phyloP scores from a whole-genome alignment of 257 asterid genomes.

The Cynanchum wilfordii region DNA sequence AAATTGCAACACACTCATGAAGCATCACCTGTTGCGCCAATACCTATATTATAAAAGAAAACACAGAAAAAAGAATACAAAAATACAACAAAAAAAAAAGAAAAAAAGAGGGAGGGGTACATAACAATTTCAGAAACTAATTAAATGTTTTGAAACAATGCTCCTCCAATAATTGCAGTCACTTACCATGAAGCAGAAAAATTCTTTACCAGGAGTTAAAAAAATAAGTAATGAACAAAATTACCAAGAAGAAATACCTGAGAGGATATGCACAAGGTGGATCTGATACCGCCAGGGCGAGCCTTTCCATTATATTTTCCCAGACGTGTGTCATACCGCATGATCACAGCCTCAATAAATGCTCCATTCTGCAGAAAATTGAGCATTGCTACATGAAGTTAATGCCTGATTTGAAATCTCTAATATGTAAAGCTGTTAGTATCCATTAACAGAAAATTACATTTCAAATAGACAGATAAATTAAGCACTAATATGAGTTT shows the following conservation, averaged over 20 bases:
- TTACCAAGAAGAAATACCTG: slow-evolving; percentile 43
- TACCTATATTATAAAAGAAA: not conserved
- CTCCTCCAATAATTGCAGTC: not conserved
- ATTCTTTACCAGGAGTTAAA: not conserved
- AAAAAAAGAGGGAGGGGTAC: not conserved
- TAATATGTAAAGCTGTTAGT: not conserved
- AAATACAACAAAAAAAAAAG: too few relatives aligned
- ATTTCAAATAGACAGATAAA: not conserved
- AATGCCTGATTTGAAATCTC: not conserved
- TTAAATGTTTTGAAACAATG: not conserved
- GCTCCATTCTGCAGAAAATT: slow-evolving; percentile 65
- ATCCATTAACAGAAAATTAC: not conserved
- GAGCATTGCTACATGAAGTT: not conserved
- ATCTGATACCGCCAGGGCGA: slow-evolving; percentile 90
- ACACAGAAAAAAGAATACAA: too few relatives aligned
- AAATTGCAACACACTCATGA: slow-evolving; percentile 3
- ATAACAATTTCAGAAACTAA: not conserved
- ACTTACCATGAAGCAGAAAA: not conserved
- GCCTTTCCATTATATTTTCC: slow-evolving; percentile 81
- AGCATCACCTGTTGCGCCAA: not conserved
- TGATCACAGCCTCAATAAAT: slow-evolving; percentile 87
- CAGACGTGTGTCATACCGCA: slow-evolving; percentile 85
- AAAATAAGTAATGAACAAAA: not conserved
- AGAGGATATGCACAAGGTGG: slow-evolving; percentile 92
- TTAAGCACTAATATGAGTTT: not conserved